Percentiles rank a stretch among this genome's conserved stretches.
Evolutionary conservation across 106 monocot genomes (phyloP).

Genomic region (Phalaenopsis aphrodite): DNA sequence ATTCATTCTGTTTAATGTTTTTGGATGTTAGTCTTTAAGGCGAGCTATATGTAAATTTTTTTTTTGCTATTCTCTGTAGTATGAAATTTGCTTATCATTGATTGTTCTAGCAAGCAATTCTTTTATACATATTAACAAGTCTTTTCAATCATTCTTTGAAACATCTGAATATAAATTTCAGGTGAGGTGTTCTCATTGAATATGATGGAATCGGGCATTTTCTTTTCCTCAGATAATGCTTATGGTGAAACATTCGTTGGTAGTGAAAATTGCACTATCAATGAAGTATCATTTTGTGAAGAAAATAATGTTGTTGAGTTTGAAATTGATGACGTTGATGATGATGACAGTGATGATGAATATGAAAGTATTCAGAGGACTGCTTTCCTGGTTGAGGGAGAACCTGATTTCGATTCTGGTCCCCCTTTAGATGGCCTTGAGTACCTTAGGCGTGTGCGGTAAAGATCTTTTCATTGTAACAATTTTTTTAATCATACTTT

Average conservation of each 20-base stretch:
- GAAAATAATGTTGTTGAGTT: conserved; percentile 11
- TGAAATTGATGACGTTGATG: conserved; percentile 44
- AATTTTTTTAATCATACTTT: background rate
- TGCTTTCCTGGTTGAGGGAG: conserved; percentile 82
- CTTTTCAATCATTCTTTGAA: background rate
- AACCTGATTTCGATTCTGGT: conserved; percentile 96
- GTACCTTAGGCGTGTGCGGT: conserved; percentile 96
- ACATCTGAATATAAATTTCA: background rate
- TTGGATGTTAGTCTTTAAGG: background rate
- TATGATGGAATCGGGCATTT: background rate
- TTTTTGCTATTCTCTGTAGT: background rate
- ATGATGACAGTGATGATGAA: conserved; percentile 60
- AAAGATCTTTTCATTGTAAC: conserved; percentile 4
- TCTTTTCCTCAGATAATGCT: background rate
- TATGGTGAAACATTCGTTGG: conserved; percentile 3
- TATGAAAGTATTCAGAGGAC: conserved; percentile 53
- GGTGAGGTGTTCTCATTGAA: background rate
- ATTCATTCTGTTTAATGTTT: background rate
- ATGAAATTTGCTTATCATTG: background rate
- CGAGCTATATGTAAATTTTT: background rate
- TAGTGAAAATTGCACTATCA: background rate
- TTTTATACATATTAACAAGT: background rate
- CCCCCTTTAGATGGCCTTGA: conserved; percentile 89
- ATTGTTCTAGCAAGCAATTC: background rate
- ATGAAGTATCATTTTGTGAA: background rate